Evolutionary conservation across 208 protist genomes (phyloP).

Genomic region (Kentomonas sorsogonicus): DNA sequence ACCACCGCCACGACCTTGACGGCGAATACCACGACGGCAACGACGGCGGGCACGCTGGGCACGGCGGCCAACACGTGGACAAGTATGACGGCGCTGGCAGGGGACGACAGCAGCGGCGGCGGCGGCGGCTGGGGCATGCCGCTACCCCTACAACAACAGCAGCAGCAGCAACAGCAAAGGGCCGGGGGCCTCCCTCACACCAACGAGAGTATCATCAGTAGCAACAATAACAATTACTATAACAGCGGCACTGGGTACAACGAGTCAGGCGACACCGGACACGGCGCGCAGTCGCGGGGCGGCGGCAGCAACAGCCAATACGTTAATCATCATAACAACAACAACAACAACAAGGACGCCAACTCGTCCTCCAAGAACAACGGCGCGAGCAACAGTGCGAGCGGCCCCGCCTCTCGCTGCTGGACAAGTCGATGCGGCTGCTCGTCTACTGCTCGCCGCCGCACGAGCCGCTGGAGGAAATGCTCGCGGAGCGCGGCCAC

Average conservation of each 20-base stretch:
- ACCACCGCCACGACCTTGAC: neutral
- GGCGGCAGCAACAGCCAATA: no score
- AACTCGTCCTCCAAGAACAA: conserved; percentile 13
- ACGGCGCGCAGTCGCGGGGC: no score
- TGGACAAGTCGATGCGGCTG: conserved; percentile 34
- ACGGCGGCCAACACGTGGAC: neutral
- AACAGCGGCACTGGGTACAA: no score
- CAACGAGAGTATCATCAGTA: no score
- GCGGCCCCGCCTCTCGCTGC: no score
- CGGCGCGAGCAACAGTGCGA: neutral
- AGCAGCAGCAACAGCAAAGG: neutral
- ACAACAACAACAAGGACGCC: neutral
- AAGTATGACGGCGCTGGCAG: neutral
- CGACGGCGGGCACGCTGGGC: neutral
- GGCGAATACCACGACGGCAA: neutral
- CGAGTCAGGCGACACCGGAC: no score
- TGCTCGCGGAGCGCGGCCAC: conserved; percentile 48
- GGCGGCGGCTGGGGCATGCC: neutral
- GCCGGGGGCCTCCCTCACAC: neutral
- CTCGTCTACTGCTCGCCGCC: conserved; percentile 41
- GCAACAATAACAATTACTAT: neutral
- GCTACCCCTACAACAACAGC: neutral
- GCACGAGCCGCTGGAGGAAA: conserved; percentile 36
- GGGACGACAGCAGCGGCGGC: neutral
- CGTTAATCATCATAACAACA: no score